Evolutionary conservation across 805 yeast genomes (phyloP).

Genomic region (Isabelozyma pseudorhagii): DNA sequence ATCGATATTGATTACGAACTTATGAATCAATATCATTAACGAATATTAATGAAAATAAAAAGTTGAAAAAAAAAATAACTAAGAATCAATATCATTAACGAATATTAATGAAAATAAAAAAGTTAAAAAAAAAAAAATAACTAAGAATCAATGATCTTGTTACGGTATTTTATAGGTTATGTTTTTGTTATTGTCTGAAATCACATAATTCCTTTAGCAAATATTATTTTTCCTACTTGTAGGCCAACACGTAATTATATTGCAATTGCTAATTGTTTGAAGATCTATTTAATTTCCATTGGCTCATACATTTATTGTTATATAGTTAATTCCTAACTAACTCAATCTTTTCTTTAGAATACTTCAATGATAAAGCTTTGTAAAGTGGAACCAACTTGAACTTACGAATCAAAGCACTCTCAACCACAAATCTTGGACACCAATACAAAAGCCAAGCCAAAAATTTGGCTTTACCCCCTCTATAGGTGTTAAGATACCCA

Average conservation of each 20-base stretch:
- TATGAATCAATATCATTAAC: background rate
- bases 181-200: no score
- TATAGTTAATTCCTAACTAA: background rate
- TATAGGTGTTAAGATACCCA: conserved; percentile 47
- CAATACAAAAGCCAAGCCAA: conserved; percentile 29
- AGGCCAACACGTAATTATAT: no score
- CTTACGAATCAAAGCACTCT: conserved; percentile 34
- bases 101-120: background rate
- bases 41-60: background rate
- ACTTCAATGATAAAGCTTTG: conserved; percentile 19
- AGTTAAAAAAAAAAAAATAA: no score
- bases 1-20: background rate
- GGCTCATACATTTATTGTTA: no score
- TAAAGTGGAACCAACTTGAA: conserved; percentile 26
- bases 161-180: background rate
- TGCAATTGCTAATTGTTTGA: no score
- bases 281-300: no score
- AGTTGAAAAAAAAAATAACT: no score
- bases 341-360: conserved; percentile 3
- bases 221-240: no score
- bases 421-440: conserved; percentile 50
- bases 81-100: background rate
- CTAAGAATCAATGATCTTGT: background rate
- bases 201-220: no score
- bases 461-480: conserved; percentile 48